Conservation (phyloP, 2,329 filamentous ascomycete species). For the Penicillium sp. region DNA sequence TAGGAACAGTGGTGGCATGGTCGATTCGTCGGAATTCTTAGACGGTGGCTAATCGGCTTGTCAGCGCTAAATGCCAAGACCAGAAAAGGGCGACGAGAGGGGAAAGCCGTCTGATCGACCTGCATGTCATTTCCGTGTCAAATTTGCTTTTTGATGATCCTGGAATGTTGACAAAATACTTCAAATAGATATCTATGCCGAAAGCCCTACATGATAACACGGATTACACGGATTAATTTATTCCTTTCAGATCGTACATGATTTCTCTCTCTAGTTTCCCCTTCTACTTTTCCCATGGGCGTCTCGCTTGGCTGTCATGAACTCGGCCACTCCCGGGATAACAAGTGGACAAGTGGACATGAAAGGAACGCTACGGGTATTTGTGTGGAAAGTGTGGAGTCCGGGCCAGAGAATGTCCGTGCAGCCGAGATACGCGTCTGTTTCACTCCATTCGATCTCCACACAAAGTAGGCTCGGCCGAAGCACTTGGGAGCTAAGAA, state of each 20-base stretch:
- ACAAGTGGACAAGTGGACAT: not conserved
- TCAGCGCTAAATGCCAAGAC: slow-evolving; percentile 10
- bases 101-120: slow-evolving; percentile 16
- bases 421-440: slow-evolving; percentile 39
- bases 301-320: not conserved
- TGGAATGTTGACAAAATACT: no score
- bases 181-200: no score
- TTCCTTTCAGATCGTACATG: not conserved
- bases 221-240: not conserved
- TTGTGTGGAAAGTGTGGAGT: slow-evolving; percentile 1
- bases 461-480: not conserved
- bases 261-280: no score
- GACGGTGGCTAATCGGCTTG: slow-evolving; percentile 16
- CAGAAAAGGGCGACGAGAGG: slow-evolving; percentile 10
- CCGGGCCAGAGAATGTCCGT: slow-evolving; percentile 26
- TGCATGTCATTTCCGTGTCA: slow-evolving; percentile 25
- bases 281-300: no score
- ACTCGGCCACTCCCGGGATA: slow-evolving; percentile 20
- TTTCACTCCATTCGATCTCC: slow-evolving; percentile 25
- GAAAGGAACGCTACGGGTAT: slow-evolving; percentile 2
- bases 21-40: slow-evolving; percentile 8
- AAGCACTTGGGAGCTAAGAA: not conserved
- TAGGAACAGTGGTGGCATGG: no score
- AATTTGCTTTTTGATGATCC: not conserved
- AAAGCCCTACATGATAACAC: no score